A percentile compares a stretch with the other conserved stretches of the same genome.
These are phyloP conservation scores for Talaromyces trachyspermus DNA, from an alignment of 495 filamentous ascomycete species.

Conservation along the genomic window DNA sequence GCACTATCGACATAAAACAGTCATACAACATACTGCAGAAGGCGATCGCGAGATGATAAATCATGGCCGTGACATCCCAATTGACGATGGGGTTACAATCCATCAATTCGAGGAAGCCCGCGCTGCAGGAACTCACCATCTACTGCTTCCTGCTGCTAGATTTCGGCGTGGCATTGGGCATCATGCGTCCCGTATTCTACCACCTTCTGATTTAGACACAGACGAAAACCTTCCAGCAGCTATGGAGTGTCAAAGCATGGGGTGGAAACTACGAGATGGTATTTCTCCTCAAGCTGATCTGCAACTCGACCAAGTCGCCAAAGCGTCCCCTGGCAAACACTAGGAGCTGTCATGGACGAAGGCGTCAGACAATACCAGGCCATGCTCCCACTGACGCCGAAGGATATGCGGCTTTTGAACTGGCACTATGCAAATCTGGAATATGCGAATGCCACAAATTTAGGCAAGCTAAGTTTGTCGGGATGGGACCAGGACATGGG, in stretches of 20 bases:
- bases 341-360: conserved; percentile 85
- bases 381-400: conserved; percentile 72
- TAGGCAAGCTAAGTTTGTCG: conserved; percentile 76
- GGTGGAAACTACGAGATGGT: conserved; percentile 68
- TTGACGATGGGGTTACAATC: conserved; percentile 64
- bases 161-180: conserved; percentile 38
- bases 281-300: conserved; percentile 59
- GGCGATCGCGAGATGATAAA: conserved; percentile 82
- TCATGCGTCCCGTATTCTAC: conserved; percentile 36
- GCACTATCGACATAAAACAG: conserved; percentile 71
- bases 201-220: conserved; percentile 46
- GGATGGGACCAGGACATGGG: conserved; percentile 96
- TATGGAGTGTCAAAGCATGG: conserved; percentile 64
- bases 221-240: conserved; percentile 59
- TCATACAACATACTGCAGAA: conserved; percentile 62
- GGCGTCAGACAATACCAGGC: conserved; percentile 80
- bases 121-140: conserved; percentile 33
- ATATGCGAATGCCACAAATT: conserved; percentile 89
- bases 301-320: conserved; percentile 59
- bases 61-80: conserved; percentile 65
- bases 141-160: conserved; percentile 34
- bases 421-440: conserved; percentile 99
- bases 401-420: conserved; percentile 85
- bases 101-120: conserved; percentile 58
- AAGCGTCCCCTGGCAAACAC: conserved; percentile 55